Evolutionary conservation across 371 early-diverging fungal genomes (phyloP).

Genomic region (Syncephalastrum sp.): DNA sequence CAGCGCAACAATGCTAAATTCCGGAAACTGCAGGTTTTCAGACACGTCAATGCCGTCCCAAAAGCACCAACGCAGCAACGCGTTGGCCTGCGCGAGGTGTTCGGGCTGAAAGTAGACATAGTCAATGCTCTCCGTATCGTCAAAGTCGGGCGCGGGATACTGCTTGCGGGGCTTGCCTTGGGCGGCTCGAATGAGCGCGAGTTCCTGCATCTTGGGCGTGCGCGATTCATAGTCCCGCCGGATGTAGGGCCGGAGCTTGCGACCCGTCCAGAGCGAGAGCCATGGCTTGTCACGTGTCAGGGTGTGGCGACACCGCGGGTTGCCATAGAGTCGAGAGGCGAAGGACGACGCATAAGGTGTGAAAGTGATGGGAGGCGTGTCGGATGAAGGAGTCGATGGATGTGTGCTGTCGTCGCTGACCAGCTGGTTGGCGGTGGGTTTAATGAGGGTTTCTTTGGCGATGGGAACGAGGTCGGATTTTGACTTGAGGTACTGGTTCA

Average conservation of each 20-base stretch:
- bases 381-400: slow-evolving; percentile 5
- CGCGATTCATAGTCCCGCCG: slow-evolving; percentile 63
- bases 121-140: slow-evolving; percentile 63
- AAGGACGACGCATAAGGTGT: slow-evolving; percentile 73
- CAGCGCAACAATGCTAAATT: slow-evolving; percentile 83
- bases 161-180: slow-evolving; percentile 22
- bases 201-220: slow-evolving; percentile 45
- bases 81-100: slow-evolving; percentile 80
- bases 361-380: slow-evolving; percentile 26
- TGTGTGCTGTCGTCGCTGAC: slow-evolving; percentile 4
- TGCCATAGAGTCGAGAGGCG: slow-evolving; percentile 70
- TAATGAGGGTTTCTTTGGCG: slow-evolving; percentile 31
- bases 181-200: slow-evolving; percentile 45
- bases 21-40: slow-evolving; percentile 83
- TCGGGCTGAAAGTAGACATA: slow-evolving; percentile 76
- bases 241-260: slow-evolving; percentile 66
- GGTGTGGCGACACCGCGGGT: slow-evolving; percentile 50
- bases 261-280: slow-evolving; percentile 66
- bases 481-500: slow-evolving; percentile 39
- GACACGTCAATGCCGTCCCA: slow-evolving; percentile 95
- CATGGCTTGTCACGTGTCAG: slow-evolving; percentile 55
- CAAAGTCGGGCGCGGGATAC: slow-evolving; percentile 4
- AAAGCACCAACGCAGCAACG: slow-evolving; percentile 73
- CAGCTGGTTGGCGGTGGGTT: slow-evolving; percentile 21
- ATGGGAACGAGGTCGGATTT: slow-evolving; percentile 35